phyloP scores from a whole-genome alignment of 495 filamentous ascomycete species.

The Haplographium delicatum region DNA sequence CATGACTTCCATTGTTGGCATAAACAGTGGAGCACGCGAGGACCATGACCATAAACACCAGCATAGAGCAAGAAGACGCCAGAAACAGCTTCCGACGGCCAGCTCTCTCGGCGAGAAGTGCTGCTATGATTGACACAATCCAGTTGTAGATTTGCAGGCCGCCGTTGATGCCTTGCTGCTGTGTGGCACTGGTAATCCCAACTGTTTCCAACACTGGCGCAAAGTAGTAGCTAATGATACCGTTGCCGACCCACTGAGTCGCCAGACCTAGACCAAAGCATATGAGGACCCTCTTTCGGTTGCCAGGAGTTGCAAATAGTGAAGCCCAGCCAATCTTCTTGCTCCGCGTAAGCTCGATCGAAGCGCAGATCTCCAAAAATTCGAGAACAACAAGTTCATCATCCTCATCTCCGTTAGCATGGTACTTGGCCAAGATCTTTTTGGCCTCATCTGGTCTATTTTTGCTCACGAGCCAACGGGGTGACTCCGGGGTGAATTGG shows the following conservation, averaged over 20 bases:
- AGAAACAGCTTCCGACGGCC: not conserved
- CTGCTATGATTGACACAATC: slow-evolving; percentile 2
- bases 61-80: not conserved
- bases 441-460: slow-evolving; percentile 50
- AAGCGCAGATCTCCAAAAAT: not conserved
- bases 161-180: slow-evolving; percentile 16
- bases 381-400: slow-evolving; percentile 38
- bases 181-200: slow-evolving; percentile 32
- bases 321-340: not conserved
- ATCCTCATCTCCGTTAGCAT: slow-evolving; percentile 49
- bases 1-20: not conserved
- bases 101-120: not conserved
- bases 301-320: not conserved
- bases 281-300: not conserved
- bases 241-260: slow-evolving; percentile 38
- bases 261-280: not conserved
- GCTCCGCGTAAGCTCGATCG: not conserved
- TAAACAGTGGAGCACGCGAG: not conserved
- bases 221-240: slow-evolving; percentile 51
- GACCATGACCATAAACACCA: not conserved
- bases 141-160: slow-evolving; percentile 21
- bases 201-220: slow-evolving; percentile 42
- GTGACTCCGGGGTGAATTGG: slow-evolving; percentile 43
- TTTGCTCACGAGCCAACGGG: slow-evolving; percentile 53
- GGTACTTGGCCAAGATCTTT: slow-evolving; percentile 49